These are phyloP conservation scores for Tulasnella sp. DNA, from an alignment of 768 basidiomycete genomes.

Conservation along the genomic window DNA sequence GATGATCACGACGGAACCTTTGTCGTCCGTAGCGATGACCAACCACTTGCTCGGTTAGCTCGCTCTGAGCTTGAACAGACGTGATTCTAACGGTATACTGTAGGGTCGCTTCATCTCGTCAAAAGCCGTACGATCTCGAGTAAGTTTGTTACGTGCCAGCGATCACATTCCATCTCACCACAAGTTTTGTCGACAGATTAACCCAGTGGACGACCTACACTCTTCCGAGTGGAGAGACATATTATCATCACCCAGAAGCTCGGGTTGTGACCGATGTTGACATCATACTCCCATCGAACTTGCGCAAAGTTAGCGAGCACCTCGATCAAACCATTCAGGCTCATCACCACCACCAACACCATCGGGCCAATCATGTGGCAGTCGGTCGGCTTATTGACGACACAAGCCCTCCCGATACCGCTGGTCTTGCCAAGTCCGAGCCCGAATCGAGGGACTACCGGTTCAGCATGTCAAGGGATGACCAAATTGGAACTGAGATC, in stretches of 20 bases:
- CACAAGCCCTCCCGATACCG: neutral
- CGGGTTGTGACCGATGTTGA: constrained; percentile 26
- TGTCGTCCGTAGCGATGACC: constrained; percentile 6
- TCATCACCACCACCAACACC: constrained; percentile 1
- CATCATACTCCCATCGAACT: constrained; percentile 4
- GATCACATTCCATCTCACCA: neutral
- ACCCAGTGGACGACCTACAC: constrained; percentile 21
- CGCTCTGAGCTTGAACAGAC: neutral
- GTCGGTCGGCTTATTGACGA: constrained; percentile 3
- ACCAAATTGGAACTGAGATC: constrained; percentile 14
- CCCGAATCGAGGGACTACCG: constrained; percentile 2
- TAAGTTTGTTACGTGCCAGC: neutral
- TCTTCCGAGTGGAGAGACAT: constrained; percentile 12
- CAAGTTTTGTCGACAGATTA: neutral
- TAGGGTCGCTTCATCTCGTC: neutral
- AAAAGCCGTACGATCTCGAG: neutral
- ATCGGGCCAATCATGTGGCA: neutral
- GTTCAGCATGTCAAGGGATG: constrained; percentile 17
- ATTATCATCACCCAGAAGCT: constrained; percentile 22
- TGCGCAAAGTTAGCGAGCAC: constrained; percentile 18
- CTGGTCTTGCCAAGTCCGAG: neutral
- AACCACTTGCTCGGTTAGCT: neutral
- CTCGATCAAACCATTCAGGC: neutral
- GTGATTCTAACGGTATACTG: neutral
- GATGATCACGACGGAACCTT: constrained; percentile 13